phyloP scores from a whole-genome alignment of 495 filamentous ascomycete species.

The Immersiella caudata region DNA sequence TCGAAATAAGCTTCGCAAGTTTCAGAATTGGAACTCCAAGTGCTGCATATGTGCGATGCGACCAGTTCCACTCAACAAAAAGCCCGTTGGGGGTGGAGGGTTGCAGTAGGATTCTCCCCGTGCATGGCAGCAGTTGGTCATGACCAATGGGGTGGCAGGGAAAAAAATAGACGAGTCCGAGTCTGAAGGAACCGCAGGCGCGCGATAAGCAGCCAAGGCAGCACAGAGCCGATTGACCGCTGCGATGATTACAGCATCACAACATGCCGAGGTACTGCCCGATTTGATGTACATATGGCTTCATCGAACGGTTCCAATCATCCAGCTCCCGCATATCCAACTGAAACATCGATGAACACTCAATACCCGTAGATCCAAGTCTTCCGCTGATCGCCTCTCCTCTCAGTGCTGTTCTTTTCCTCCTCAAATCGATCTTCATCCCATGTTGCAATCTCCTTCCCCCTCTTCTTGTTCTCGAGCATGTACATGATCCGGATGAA shows the following conservation, averaged over 20 bases:
- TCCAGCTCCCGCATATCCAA: neutral
- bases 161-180: too few species aligned
- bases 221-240: too few species aligned
- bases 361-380: slow-evolving; percentile 26
- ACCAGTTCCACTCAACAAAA: neutral
- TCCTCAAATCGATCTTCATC: slow-evolving; percentile 21
- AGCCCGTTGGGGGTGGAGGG: neutral
- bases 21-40: too few species aligned
- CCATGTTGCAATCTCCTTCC: slow-evolving; percentile 20
- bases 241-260: too few species aligned
- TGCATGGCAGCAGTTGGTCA: too few species aligned
- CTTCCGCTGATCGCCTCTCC: slow-evolving; percentile 22
- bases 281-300: too few species aligned
- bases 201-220: too few species aligned
- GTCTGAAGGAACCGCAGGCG: too few species aligned
- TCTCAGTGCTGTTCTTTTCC: slow-evolving; percentile 15
- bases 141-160: too few species aligned
- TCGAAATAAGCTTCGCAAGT: too few species aligned
- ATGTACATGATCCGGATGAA: slow-evolving; percentile 26
- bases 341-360: neutral
- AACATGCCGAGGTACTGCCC: too few species aligned
- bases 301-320: neutral
- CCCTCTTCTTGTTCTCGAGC: slow-evolving; percentile 26
- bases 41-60: too few species aligned
- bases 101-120: neutral